phyloP scores from a whole-genome alignment of 164 flowering plant genomes.

The Macadamia tetraphylla region DNA sequence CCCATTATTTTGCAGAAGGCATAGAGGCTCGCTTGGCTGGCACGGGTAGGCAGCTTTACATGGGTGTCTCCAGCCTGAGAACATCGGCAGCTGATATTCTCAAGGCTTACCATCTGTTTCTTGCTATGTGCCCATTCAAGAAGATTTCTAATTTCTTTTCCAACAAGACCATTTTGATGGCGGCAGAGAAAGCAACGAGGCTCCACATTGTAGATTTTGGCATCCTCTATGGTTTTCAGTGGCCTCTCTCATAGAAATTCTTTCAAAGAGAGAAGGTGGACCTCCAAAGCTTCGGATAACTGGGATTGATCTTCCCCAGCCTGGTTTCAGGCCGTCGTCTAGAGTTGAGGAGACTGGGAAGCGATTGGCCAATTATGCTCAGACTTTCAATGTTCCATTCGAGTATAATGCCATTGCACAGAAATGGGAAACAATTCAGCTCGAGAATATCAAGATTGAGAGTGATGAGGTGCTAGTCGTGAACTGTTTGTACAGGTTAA shows the following conservation, averaged over 20 bases:
- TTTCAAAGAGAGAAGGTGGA: conserved; percentile 54
- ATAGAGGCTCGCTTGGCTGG: conserved; percentile 91
- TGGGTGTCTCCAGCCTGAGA: conserved; percentile 41
- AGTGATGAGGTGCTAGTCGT: conserved; percentile 61
- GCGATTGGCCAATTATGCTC: conserved; percentile 59
- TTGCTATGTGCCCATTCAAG: conserved; percentile 76
- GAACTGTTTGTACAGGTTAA: conserved; percentile 49
- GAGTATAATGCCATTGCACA: conserved; percentile 67
- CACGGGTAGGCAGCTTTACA: conserved; percentile 73
- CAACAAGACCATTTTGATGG: conserved; percentile 40
- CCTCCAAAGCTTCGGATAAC: conserved; percentile 80
- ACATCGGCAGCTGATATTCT: conserved; percentile 58
- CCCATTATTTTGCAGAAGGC: conserved; percentile 69
- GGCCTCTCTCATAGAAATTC: conserved; percentile 70
- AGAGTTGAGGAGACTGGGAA: conserved; percentile 76
- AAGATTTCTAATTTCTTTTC: conserved; percentile 55
- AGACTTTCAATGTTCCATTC: conserved; percentile 65
- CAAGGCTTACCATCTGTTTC: conserved; percentile 64
- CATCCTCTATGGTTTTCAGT: conserved; percentile 82
- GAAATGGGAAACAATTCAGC: conserved; percentile 66
- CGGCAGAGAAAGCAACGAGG: conserved; percentile 31
- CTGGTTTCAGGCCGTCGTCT: conserved; percentile 83
- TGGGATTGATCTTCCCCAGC: conserved; percentile 81
- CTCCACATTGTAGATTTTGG: conserved; percentile 86
- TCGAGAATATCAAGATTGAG: conserved; percentile 67